Evolutionary conservation across 2,329 filamentous ascomycete species (phyloP), one percentile per base, ranked within the genome.

Genomic region (Chaetomium strumarium): DNA sequence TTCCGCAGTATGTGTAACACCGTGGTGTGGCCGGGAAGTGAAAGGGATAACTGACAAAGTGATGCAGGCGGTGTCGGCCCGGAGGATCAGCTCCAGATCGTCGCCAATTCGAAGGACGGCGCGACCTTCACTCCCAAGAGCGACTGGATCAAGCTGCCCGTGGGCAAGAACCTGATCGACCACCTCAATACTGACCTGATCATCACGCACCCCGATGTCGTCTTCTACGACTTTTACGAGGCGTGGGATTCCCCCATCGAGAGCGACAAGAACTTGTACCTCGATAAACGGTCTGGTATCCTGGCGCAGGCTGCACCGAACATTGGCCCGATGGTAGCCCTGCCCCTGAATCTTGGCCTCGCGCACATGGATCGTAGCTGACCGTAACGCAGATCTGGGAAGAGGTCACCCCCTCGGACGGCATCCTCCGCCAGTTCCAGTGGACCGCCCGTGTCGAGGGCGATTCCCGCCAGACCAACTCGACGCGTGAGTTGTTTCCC

Each of bases 261-360:
- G 10, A 63, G 63, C 6, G 77, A 80, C 62, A 67, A 67, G 53
- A 55, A 64, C 12, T 54, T 63, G n/a, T 80, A 80, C 56, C 67
- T 79, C 41, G 46, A 68, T 50, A 67, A 70, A 53, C 74, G 80
- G 46, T 75, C 76, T 20, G 83, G 83, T 19, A 81, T 85, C 44
- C 73, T 86, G 11, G 74, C 83, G 0, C 80, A 84, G 64, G 79
- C 82, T 24, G 80, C 81, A 5, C 81, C 83, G n/a, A 83, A 85
- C 64, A 82, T 86, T 53, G 80, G 81, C 1, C 77, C 81, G 14
- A 73, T 83, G 66, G 66, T 63, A 62, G 6, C 44, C 43, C 30
- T 20, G 14, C 14, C 34, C 7, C 34, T n/a, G 34, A 10, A 34
- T 8, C 11, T 11, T 16, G 6, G 13, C 3, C 9, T 5, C 11